Conservation (phyloP, 306 rosid species). For the Prunus fruticosa region DNA sequence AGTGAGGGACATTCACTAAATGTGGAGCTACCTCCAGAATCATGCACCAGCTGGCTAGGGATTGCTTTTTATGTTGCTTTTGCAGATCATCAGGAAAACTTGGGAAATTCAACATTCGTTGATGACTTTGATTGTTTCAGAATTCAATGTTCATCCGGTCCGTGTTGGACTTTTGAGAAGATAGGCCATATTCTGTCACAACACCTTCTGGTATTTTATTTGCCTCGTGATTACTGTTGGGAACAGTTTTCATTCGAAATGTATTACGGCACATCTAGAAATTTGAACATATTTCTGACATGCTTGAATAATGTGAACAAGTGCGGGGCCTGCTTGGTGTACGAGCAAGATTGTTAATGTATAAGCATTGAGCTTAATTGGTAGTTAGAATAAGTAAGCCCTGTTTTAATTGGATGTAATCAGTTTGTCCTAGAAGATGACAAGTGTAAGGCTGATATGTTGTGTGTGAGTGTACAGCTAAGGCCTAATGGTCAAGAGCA, state of each 20-base stretch:
- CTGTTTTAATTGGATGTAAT: no score
- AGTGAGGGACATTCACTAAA: neutral
- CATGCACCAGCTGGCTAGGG: neutral
- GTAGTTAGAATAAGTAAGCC: no score
- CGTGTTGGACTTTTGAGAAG: no score
- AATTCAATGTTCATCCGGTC: neutral
- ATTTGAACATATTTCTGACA: no score
- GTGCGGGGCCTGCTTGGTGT: neutral
- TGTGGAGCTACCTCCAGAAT: neutral
- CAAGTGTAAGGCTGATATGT: no score
- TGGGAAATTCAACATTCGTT: neutral
- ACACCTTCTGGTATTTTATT: neutral
- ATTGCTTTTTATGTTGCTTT: constrained; percentile 5
- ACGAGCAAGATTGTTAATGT: neutral
- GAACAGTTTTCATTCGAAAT: no score
- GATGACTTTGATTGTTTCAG: no score
- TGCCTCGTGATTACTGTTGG: neutral
- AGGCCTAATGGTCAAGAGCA: no score
- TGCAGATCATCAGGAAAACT: neutral
- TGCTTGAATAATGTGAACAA: neutral
- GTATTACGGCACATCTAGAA: no score
- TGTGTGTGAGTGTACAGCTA: no score
- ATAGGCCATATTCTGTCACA: neutral
- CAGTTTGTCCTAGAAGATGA: no score
- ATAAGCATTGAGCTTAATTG: no score